These are phyloP conservation scores for Candida buenavistaensis DNA, from an alignment of 1,139 yeast genomes.

Conservation along the genomic window DNA sequence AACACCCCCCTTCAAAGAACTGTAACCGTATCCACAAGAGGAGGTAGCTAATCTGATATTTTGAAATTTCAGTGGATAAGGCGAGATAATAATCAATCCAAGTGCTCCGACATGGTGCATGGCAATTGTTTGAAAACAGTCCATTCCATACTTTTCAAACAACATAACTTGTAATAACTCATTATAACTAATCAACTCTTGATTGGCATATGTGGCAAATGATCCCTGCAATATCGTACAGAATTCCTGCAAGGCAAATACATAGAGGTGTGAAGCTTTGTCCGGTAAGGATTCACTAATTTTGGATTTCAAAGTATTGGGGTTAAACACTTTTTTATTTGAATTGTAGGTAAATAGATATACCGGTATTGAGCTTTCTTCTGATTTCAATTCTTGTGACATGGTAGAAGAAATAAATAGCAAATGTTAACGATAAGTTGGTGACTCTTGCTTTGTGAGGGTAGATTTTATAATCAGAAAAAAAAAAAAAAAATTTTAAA, in stretches of 20 bases:
- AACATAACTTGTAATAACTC: slow-evolving; percentile 43
- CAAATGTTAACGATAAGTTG: too few species aligned
- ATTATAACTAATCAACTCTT: slow-evolving; percentile 41
- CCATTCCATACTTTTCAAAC: slow-evolving; percentile 26
- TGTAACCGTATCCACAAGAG: slow-evolving; percentile 58
- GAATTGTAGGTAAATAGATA: slow-evolving; percentile 43
- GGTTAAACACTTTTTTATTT: slow-evolving; percentile 29
- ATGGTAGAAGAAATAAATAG: slow-evolving; percentile 1
- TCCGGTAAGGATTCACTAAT: slow-evolving; percentile 31
- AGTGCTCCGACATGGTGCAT: slow-evolving; percentile 62
- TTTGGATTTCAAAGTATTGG: slow-evolving; percentile 24
- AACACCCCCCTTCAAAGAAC: slow-evolving; percentile 76
- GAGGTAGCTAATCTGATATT: slow-evolving; percentile 30
- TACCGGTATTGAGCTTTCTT: slow-evolving; percentile 15
- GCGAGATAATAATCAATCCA: slow-evolving; percentile 58
- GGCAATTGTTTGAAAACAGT: slow-evolving; percentile 46
- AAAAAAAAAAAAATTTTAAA: too few species aligned
- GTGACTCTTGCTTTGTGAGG: too few species aligned
- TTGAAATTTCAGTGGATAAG: slow-evolving; percentile 35
- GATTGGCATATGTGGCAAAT: slow-evolving; percentile 38
- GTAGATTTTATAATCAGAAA: too few species aligned
- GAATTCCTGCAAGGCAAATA: slow-evolving; percentile 75
- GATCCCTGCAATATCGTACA: slow-evolving; percentile 66
- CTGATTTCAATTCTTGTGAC: slow-evolving; percentile 1
- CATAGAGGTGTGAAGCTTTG: slow-evolving; percentile 47